Base-by-base conservation (phyloP, 2,329 filamentous ascomycete species). In the Fusarium albosuccineum region DNA sequence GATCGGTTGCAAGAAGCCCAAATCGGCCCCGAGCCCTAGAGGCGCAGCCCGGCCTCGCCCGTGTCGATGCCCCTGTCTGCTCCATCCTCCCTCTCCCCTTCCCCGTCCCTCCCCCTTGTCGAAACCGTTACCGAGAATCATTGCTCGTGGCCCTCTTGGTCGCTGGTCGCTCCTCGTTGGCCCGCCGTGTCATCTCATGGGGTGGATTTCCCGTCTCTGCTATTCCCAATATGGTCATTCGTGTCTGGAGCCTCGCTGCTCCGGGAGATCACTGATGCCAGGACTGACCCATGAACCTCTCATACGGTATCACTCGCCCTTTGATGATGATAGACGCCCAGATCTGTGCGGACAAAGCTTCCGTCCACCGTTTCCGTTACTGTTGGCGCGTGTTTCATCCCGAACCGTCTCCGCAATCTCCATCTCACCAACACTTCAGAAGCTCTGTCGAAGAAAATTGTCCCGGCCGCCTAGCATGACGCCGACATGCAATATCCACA, bases 221-320 rank as follows among this genome's bases (percentile, higher is more conserved):
- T 66, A 61, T 68, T 52, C 71, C 62, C 26, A 63, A 64, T 51
- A 39, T 22, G 61, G 71, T 59, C 53, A 69, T 48, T 73, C 71
- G 70, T 73, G 59, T 73, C 51, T 58, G 27, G 51, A 30, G 50
- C 33, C n/a, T 57, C 52, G 57, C 44, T 39, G 41, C n/a, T 46
- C 40, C 44, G 30, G 71, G 66, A 68, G 71, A 73, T 72, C 71
- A 65, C 57, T 73, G 64, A 70, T 73, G 71, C 70, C 71, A 71
- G 22, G 22, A 22, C 22, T 22, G 5, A 22, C 22, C 22, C 22
- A 67, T 54, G 40, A 40, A 62, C 58, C 22, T 36, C 57, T 48
- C 39, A 46, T 65, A 58, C 14, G 41, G 52, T 29, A 53, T 45
- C 46, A 30, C 41, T 44, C 22, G 9, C 51, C 17, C 40, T 67